Evolutionary conservation across 179 eudicot genomes (phyloP).

Genomic region (Silene noctiflora): DNA sequence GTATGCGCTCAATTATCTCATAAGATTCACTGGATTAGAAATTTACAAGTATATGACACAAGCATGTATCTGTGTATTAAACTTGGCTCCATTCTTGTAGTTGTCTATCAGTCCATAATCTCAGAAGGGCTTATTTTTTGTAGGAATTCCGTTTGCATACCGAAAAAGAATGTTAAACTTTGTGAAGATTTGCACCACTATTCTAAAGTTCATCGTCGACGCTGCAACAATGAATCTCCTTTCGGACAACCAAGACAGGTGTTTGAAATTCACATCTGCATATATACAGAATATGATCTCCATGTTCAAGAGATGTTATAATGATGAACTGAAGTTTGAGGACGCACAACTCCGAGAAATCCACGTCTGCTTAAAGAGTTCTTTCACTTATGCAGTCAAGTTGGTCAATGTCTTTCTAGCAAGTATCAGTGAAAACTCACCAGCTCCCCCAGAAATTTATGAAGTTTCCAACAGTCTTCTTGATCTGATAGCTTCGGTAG

Average conservation of each 20-base stretch:
- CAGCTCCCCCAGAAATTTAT: constrained; percentile 36
- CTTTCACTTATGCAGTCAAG: constrained; percentile 31
- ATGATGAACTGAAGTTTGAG: constrained; percentile 39
- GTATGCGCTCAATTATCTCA: neutral
- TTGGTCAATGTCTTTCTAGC: neutral
- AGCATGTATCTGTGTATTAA: neutral
- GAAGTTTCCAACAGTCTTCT: constrained; percentile 59
- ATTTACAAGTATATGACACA: neutral
- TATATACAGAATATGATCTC: constrained; percentile 47
- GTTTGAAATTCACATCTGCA: constrained; percentile 47
- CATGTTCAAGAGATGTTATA: constrained; percentile 41
- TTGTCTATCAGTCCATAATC: neutral
- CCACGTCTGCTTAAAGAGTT: constrained; percentile 59
- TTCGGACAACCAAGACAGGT: constrained; percentile 34
- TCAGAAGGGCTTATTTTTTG: constrained; percentile 21
- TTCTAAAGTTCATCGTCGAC: constrained; percentile 72
- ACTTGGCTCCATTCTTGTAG: neutral
- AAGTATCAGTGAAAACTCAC: constrained; percentile 31
- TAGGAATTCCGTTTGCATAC: constrained; percentile 39
- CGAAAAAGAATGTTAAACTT: constrained; percentile 42
- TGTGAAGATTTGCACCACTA: constrained; percentile 62
- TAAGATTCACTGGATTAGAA: neutral
- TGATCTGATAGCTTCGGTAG: constrained; percentile 52
- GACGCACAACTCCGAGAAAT: constrained; percentile 59
- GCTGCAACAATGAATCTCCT: constrained; percentile 44